Evolutionary conservation across 768 basidiomycete genomes (phyloP).

Genomic region (Trametes maxima): DNA sequence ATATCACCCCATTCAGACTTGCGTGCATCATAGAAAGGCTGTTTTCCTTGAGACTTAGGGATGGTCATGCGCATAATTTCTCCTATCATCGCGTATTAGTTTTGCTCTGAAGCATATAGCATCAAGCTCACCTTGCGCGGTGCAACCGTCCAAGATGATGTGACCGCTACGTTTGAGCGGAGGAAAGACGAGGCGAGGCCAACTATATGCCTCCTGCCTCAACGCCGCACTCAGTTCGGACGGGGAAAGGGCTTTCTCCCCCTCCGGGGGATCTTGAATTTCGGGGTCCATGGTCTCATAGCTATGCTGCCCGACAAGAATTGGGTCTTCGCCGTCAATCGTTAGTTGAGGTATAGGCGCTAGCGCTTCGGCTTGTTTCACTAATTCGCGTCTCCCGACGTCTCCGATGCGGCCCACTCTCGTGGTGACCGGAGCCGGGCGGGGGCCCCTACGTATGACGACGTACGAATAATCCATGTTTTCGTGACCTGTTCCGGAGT

Average conservation of each 20-base stretch:
- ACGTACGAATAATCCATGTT: constrained; percentile 90
- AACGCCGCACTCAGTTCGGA: constrained; percentile 55
- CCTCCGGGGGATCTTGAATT: not conserved
- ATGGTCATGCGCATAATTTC: constrained; percentile 91
- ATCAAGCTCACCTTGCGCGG: constrained; percentile 62
- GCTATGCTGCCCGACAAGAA: constrained; percentile 17
- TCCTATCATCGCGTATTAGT: constrained; percentile 47
- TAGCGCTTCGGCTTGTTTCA: constrained; percentile 34
- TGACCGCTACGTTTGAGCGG: constrained; percentile 92
- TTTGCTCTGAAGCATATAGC: not conserved
- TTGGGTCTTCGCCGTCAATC: constrained; percentile 23
- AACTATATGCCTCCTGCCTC: constrained; percentile 74
- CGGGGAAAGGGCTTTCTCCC: constrained; percentile 14
- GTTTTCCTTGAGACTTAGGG: constrained; percentile 94
- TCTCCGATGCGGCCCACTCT: constrained; percentile 55
- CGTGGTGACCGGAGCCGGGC: constrained; percentile 49
- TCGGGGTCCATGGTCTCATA: not conserved
- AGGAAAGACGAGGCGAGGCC: constrained; percentile 93
- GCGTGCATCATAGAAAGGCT: constrained; percentile 91
- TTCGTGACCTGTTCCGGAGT: constrained; percentile 82
- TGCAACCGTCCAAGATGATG: constrained; percentile 88
- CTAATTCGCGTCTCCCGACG: constrained; percentile 49
- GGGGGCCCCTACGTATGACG: constrained; percentile 75
- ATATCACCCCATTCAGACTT: constrained; percentile 94
- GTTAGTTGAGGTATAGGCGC: constrained; percentile 26